Percentiles rank a stretch among this genome's conserved stretches.
phyloP scores from a whole-genome alignment of 2,329 filamentous ascomycete species.

The Clarireedia monteithiana region DNA sequence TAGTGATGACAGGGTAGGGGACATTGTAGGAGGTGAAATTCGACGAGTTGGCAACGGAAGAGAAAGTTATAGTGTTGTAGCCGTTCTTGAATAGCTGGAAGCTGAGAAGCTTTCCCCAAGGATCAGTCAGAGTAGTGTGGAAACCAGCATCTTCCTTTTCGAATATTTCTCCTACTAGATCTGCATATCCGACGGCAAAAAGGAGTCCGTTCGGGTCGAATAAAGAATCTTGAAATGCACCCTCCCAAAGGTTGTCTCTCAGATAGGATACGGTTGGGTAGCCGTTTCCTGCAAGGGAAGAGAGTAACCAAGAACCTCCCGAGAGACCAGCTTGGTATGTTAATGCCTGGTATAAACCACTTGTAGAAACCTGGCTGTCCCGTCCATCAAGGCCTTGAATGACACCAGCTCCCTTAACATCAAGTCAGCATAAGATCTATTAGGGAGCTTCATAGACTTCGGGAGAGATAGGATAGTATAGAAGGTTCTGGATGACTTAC shows the following conservation, averaged over 20 bases:
- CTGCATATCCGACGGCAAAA: slow-evolving; percentile 23
- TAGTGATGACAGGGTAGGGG: slow-evolving; percentile 39
- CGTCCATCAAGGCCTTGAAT: slow-evolving; percentile 31
- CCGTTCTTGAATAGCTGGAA: slow-evolving; percentile 17
- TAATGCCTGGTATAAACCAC: slow-evolving; percentile 37
- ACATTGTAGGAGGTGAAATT: slow-evolving; percentile 35
- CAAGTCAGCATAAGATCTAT: not conserved
- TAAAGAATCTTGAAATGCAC: slow-evolving; percentile 32
- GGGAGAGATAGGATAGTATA: not conserved
- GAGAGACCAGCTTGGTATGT: slow-evolving; percentile 40
- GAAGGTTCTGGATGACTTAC: slow-evolving; percentile 4
- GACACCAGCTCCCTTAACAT: slow-evolving; percentile 22
- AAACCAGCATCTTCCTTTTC: slow-evolving; percentile 26
- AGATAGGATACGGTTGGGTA: slow-evolving; percentile 37
- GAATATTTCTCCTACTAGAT: slow-evolving; percentile 17
- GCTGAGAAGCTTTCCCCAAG: slow-evolving; percentile 19
- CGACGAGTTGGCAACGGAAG: slow-evolving; percentile 23
- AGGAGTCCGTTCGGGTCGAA: slow-evolving; percentile 31
- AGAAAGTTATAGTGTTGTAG: slow-evolving; percentile 16
- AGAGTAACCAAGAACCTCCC: slow-evolving; percentile 40
- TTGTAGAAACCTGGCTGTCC: slow-evolving; percentile 33
- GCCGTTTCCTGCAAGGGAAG: slow-evolving; percentile 38
- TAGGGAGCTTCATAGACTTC: not conserved
- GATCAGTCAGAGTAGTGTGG: slow-evolving; percentile 21
- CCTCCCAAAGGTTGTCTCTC: slow-evolving; percentile 33